phyloP scores from a whole-genome alignment of 208 protist species.

The Lotmaria passim region DNA sequence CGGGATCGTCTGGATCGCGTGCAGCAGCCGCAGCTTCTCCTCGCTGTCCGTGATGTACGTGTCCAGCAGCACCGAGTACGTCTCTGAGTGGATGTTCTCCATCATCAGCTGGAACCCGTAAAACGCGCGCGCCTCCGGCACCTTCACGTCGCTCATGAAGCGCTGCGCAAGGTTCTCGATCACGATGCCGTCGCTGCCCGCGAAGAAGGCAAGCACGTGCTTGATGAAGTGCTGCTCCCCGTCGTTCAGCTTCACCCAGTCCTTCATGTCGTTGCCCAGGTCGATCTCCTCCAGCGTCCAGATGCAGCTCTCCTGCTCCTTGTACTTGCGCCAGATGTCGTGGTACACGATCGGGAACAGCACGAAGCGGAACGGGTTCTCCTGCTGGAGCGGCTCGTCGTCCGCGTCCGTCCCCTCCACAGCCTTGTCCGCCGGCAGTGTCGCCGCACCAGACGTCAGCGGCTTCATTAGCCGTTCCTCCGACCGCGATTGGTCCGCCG shows the following conservation, averaged over 20 bases:
- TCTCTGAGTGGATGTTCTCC: constrained; percentile 99
- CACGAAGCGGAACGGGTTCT: constrained; percentile 97
- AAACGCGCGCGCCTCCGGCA: constrained; percentile 98
- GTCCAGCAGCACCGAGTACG: constrained; percentile 93
- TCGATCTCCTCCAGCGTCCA: constrained; percentile 99
- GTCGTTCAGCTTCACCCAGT: constrained; percentile 96
- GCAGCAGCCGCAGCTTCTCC: constrained; percentile 95
- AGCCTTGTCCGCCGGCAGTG: constrained; percentile 13
- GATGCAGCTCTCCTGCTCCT: constrained; percentile 97
- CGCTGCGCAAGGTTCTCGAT: constrained; percentile 97
- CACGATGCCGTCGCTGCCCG: constrained; percentile 99
- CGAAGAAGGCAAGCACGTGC: constrained; percentile 99
- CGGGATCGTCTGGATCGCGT: constrained; percentile 97
- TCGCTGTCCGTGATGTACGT: constrained; percentile 96
- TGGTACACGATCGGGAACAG: constrained; percentile 98
- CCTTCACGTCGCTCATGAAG: constrained; percentile 98
- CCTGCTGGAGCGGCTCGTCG: constrained; percentile 95
- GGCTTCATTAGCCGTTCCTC: constrained; percentile 18
- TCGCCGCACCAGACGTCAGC: constrained; percentile 2
- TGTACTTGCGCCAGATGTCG: constrained; percentile 99
- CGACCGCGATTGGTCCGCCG: constrained; percentile 3
- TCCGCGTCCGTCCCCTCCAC: constrained; percentile 19
- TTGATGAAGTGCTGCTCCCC: constrained; percentile 99
- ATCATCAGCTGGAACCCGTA: constrained; percentile 99
- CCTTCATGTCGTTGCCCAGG: constrained; percentile 92